These are phyloP conservation scores for Lachnellula suecica DNA, from an alignment of 2,329 filamentous ascomycete species.

Conservation along the genomic window DNA sequence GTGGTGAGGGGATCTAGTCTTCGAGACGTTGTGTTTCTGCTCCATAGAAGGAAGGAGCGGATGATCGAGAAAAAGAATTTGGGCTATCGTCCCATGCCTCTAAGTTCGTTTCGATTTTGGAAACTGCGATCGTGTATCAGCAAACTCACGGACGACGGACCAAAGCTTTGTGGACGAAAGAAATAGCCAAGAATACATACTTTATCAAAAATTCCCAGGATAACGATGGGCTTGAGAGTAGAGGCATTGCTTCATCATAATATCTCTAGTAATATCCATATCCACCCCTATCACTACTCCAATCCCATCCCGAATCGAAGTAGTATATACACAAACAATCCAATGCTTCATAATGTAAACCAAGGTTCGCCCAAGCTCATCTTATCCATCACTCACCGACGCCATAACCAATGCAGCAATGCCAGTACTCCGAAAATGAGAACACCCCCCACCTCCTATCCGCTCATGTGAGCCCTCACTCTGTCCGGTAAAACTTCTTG, in stretches of 20 bases:
- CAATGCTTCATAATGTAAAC: conserved; percentile 9
- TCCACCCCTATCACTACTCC: not conserved
- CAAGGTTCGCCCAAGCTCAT: conserved; percentile 1
- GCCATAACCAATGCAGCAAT: conserved; percentile 20
- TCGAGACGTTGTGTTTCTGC: not conserved
- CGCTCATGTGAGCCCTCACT: conserved; percentile 31
- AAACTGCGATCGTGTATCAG: no score
- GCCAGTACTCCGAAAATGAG: conserved; percentile 9
- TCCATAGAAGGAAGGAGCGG: not conserved
- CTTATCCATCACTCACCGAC: conserved; percentile 18
- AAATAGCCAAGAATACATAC: no score
- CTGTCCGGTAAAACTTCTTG: conserved; percentile 93
- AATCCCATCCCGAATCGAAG: conserved; percentile 17
- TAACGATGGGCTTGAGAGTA: not conserved
- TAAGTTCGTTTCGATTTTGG: no score
- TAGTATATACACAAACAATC: conserved; percentile 28
- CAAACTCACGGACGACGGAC: no score
- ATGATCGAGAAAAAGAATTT: not conserved
- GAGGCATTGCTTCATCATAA: conserved; percentile 22
- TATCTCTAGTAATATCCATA: conserved; percentile 20
- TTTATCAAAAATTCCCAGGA: no score
- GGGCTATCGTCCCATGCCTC: no score
- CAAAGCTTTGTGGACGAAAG: no score
- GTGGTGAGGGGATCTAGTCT: not conserved
- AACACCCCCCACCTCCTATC: conserved; percentile 10